Percentiles rank a stretch among this genome's conserved stretches.
Conservation (phyloP, 1,284 basidiomycete species). For the Coriolopsis trogii region DNA sequence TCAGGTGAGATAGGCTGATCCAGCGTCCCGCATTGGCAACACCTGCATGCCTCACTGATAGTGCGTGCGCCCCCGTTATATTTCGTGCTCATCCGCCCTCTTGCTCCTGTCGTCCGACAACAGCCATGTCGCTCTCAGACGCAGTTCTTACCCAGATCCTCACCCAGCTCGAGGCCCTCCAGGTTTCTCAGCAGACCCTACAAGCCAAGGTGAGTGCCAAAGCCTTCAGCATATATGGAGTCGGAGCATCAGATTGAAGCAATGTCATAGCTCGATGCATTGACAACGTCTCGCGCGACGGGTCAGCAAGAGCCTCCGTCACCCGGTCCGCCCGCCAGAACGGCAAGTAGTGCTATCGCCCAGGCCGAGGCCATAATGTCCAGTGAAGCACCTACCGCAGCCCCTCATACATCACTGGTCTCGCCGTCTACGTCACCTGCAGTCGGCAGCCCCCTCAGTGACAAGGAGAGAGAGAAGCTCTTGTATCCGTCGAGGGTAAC, state of each 20-base stretch:
- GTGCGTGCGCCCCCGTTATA: conserved; percentile 22
- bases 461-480: conserved; percentile 69
- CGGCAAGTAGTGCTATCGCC: conserved; percentile 23
- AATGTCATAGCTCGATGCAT: conserved; percentile 40
- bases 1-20: conserved; percentile 28
- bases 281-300: conserved; percentile 30
- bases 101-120: neutral
- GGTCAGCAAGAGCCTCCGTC: conserved; percentile 33
- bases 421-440: conserved; percentile 25
- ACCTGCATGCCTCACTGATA: conserved; percentile 24
- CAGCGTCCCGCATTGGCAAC: conserved; percentile 8
- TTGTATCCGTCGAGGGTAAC: conserved; percentile 80
- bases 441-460: conserved; percentile 26
- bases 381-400: conserved; percentile 24
- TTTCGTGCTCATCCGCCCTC: conserved; percentile 9
- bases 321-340: conserved; percentile 24
- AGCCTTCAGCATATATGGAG: neutral
- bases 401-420: conserved; percentile 25
- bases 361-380: conserved; percentile 27
- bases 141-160: conserved; percentile 74
- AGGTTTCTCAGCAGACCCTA: conserved; percentile 71
- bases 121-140: conserved; percentile 53
- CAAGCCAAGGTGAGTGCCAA: conserved; percentile 65
- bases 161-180: conserved; percentile 65
- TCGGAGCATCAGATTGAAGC: neutral